These are phyloP conservation scores for Yarrowia sp. DNA, from an alignment of 805 yeast genomes.

Conservation along the genomic window DNA sequence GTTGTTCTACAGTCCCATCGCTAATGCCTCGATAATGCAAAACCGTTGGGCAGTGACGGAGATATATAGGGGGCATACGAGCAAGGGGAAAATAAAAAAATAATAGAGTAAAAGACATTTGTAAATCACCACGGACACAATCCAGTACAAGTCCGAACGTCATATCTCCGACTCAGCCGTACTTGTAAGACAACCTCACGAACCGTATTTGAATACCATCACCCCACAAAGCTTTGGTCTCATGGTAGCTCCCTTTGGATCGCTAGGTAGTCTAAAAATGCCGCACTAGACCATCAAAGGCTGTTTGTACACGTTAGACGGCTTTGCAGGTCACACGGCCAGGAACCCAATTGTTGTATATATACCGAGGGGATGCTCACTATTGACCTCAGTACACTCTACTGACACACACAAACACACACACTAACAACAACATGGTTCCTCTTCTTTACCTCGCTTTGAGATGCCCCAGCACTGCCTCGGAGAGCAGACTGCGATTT, in stretches of 20 bases:
- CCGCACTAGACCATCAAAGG: slow-evolving; percentile 5
- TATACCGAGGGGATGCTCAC: background rate
- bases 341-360: background rate
- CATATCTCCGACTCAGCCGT: background rate
- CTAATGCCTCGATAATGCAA: slow-evolving; percentile 20
- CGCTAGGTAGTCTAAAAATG: background rate
- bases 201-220: background rate
- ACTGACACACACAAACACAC: background rate
- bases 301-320: background rate
- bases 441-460: slow-evolving; percentile 18
- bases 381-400: no score
- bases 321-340: slow-evolving; percentile 14
- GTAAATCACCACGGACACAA: no score
- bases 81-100: no score
- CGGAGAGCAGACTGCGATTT: slow-evolving; percentile 7
- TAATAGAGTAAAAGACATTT: no score
- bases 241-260: background rate
- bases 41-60: background rate
- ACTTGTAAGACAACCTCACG: background rate
- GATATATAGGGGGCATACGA: no score
- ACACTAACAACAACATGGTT: background rate
- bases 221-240: slow-evolving; percentile 6
- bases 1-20: background rate
- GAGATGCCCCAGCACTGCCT: background rate
- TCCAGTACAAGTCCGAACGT: no score